These are phyloP conservation scores for Gymnopilus junonius DNA, from an alignment of 768 basidiomycete species.

Conservation along the genomic window DNA sequence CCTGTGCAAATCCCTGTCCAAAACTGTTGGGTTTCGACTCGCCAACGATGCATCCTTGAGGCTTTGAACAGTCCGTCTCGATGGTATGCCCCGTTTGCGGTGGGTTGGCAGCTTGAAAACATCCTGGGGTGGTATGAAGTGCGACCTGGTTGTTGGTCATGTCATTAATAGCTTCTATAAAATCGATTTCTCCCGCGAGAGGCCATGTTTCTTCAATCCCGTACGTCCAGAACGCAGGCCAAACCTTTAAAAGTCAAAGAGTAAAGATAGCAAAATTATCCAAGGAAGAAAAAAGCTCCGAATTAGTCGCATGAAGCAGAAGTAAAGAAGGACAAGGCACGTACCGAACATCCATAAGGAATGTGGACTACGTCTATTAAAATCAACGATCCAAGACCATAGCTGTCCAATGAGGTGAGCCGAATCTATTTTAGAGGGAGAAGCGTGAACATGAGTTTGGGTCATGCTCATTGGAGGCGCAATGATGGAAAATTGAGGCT, in stretches of 20 bases:
- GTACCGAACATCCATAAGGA: slow-evolving; percentile 56
- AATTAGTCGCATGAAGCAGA: background rate
- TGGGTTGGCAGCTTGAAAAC: slow-evolving; percentile 38
- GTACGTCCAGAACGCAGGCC: slow-evolving; percentile 55
- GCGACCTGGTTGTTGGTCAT: slow-evolving; percentile 75
- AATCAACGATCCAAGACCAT: slow-evolving; percentile 47
- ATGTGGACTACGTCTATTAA: slow-evolving; percentile 51
- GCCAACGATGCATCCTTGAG: slow-evolving; percentile 68
- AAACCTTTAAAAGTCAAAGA: slow-evolving; percentile 36
- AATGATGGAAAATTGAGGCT: background rate
- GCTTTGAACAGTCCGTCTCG: slow-evolving; percentile 58
- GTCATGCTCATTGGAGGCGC: background rate
- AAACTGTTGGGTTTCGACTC: slow-evolving; percentile 66
- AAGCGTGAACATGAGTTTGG: background rate
- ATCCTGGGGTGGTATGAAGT: slow-evolving; percentile 66
- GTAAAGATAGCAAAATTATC: background rate
- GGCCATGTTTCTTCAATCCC: slow-evolving; percentile 48
- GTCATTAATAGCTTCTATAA: slow-evolving; percentile 84
- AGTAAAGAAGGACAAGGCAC: slow-evolving; percentile 18
- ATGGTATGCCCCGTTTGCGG: slow-evolving; percentile 52
- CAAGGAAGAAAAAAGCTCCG: background rate
- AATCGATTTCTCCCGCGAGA: slow-evolving; percentile 55
- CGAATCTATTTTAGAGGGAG: slow-evolving; percentile 38
- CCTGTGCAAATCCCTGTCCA: slow-evolving; percentile 65
- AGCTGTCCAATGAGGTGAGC: slow-evolving; percentile 46